These are phyloP conservation scores for Penicillium fimorum DNA, from an alignment of 495 filamentous ascomycete species.

Conservation along the genomic window DNA sequence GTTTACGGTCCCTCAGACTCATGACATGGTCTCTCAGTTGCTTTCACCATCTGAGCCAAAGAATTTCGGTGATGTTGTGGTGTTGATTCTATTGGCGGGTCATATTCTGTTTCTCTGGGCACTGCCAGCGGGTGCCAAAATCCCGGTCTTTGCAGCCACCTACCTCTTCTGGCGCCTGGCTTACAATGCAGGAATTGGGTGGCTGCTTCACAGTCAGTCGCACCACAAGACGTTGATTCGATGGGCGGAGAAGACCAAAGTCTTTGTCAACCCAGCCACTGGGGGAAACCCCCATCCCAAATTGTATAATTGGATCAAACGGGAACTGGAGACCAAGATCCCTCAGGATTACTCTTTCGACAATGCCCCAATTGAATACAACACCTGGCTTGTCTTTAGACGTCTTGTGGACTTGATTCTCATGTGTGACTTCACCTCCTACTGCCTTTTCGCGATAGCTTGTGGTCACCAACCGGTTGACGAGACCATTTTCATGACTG, in stretches of 20 bases:
- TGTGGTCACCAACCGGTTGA: slow-evolving; percentile 71
- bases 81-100: slow-evolving; percentile 74
- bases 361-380: slow-evolving; percentile 92
- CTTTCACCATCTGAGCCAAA: slow-evolving; percentile 94
- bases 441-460: slow-evolving; percentile 90
- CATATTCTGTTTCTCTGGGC: slow-evolving; percentile 70
- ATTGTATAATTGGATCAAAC: slow-evolving; percentile 78
- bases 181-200: slow-evolving; percentile 94
- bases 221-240: slow-evolving; percentile 79
- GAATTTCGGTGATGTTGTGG: slow-evolving; percentile 79
- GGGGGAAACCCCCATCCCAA: slow-evolving; percentile 78
- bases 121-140: slow-evolving; percentile 63
- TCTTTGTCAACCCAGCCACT: slow-evolving; percentile 80
- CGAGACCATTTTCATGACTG: slow-evolving; percentile 67
- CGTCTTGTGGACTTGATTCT: slow-evolving; percentile 92
- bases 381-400: slow-evolving; percentile 96
- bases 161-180: slow-evolving; percentile 90
- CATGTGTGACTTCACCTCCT: slow-evolving; percentile 97
- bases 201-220: slow-evolving; percentile 84
- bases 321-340: slow-evolving; percentile 91
- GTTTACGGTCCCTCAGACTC: slow-evolving; percentile 92
- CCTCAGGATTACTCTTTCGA: slow-evolving; percentile 92
- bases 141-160: slow-evolving; percentile 72
- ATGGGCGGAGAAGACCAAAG: slow-evolving; percentile 80
- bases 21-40: slow-evolving; percentile 98